Conservation (phyloP, 2,329 filamentous ascomycete species). For the Thelonectria discophora region DNA sequence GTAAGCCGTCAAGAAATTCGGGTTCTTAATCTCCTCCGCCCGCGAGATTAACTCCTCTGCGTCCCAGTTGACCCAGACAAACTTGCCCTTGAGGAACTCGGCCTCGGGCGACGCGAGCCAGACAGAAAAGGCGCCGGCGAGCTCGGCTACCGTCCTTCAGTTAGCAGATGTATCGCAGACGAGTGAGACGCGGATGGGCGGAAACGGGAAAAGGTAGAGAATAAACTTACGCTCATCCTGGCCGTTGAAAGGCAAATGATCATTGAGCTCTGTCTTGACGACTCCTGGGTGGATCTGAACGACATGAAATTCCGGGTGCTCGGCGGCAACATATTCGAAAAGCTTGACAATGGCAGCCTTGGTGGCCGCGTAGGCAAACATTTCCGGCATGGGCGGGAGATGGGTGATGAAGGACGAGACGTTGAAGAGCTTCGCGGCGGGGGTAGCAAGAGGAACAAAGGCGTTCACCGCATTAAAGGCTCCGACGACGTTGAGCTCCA, state of each 20-base stretch:
- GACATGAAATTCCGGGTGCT: slow-evolving; percentile 50
- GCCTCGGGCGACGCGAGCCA: slow-evolving; percentile 41
- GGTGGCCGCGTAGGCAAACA: slow-evolving; percentile 45
- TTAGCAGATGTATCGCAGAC: background rate
- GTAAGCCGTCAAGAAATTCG: background rate
- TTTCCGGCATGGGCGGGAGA: slow-evolving; percentile 17
- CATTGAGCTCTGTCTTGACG: slow-evolving; percentile 49
- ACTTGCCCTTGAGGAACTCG: slow-evolving; percentile 46
- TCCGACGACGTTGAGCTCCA: slow-evolving; percentile 40
- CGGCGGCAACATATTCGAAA: slow-evolving; percentile 46
- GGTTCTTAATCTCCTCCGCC: slow-evolving; percentile 46
- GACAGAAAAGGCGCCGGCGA: slow-evolving; percentile 30
- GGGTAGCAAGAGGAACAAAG: slow-evolving; percentile 31
- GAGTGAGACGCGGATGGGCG: too few relatives aligned
- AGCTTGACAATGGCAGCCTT: slow-evolving; percentile 50
- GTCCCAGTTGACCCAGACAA: slow-evolving; percentile 49
- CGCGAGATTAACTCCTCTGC: slow-evolving; percentile 47
- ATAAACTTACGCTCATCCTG: background rate
- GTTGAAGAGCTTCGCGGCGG: slow-evolving; percentile 34
- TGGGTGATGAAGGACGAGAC: slow-evolving; percentile 34
- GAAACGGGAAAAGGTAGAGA: too few relatives aligned
- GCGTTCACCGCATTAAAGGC: slow-evolving; percentile 39
- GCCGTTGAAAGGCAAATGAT: background rate
- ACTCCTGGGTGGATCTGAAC: slow-evolving; percentile 53
- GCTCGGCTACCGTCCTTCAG: slow-evolving; percentile 23